Base-by-base conservation (phyloP, 1,284 basidiomycete genomes). In the Ganoderma boninense region DNA sequence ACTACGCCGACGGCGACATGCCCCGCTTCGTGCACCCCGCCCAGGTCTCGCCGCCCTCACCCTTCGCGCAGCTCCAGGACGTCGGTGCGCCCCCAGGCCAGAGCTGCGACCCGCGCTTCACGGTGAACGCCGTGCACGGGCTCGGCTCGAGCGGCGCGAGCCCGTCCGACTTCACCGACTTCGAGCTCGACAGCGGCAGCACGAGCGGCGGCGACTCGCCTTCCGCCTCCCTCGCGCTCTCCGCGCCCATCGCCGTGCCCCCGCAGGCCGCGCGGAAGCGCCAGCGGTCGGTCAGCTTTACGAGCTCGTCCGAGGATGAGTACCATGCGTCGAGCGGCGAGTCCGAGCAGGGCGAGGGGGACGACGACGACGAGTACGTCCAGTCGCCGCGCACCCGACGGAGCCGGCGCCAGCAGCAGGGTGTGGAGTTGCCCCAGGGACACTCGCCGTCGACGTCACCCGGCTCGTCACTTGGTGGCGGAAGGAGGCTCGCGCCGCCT, bases 401-500 rank as follows among this genome's bases (percentile, higher is more conserved):
- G 64, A 71, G 74, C 63, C 68, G 77, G 23, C 71, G 76, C 65
- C 71, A 76, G 65, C 73, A 75, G 64, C 70, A 78, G 29, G 38
- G 38, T 38, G 38, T 1, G 10, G 38, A 38, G 38, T 38, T 6
- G 7, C 66, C 46, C 20, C n/a, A 7, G 32, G 60, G 64, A 42
- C 23, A 52, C 49, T 71, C 68, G 14, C 70, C 73, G 40, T 62
- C 65, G 68, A 68, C 69, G 1, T 69, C 71, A 16, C 64, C 64
- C 64, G 68, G 69, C 4, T 62, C 67, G 49, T 57, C 69, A 20
- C 60, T 70, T 65, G 71, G 71, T 18, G 64, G 54, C 38, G 54
- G 49, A 7, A 74, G 79, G 40, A 78, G 77, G 52, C 72, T 80
- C 60, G 74, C 88, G 42, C 82, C 89, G 26, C 93, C 93, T 32